A percentile compares a stretch with the other conserved stretches of the same genome.
phyloP scores from a whole-genome alignment of 306 rosid genomes.

The Cicer cuneatum region DNA sequence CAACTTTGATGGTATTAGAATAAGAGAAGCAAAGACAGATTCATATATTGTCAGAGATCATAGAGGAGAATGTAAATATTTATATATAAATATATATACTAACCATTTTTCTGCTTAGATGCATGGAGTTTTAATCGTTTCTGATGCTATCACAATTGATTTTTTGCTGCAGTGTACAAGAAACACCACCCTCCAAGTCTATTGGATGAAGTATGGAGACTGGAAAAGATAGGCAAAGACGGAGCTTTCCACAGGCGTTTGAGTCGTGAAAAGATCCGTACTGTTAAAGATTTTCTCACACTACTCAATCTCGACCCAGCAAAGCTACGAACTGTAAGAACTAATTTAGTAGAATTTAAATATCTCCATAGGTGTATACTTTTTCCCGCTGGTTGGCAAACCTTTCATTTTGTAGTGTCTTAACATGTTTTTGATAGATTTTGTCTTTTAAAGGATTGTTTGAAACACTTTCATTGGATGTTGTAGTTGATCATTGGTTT shows the following conservation, averaged over 20 bases:
- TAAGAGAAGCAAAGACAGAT: slow-evolving; percentile 88
- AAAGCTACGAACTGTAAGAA: slow-evolving; percentile 82
- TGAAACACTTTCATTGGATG: background rate
- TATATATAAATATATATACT: slow-evolving; percentile 21
- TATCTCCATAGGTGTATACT: background rate
- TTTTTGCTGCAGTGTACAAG: slow-evolving; percentile 79
- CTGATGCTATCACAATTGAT: slow-evolving; percentile 34
- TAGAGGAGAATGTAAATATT: slow-evolving; percentile 94
- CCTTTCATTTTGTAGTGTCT: slow-evolving; percentile 5
- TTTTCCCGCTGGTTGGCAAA: background rate
- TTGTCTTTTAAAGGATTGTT: slow-evolving; percentile 33
- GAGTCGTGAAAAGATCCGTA: slow-evolving; percentile 67
- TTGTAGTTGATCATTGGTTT: background rate
- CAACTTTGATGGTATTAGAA: slow-evolving; percentile 64
- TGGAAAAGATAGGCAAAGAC: slow-evolving; percentile 95
- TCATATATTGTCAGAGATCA: slow-evolving; percentile 96
- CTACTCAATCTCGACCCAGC: slow-evolving; percentile 74
- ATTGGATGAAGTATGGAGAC: slow-evolving; percentile 94
- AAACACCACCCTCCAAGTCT: slow-evolving; percentile 96
- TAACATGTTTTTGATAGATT: slow-evolving; percentile 6
- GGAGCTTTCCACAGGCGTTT: slow-evolving; percentile 97
- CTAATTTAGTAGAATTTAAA: slow-evolving; percentile 35
- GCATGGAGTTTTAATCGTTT: slow-evolving; percentile 33
- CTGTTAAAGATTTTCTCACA: slow-evolving; percentile 87
- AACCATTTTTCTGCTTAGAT: slow-evolving; percentile 37